These are phyloP conservation scores for Botryobasidium botryosum DNA, from an alignment of 768 basidiomycete genomes.

Conservation along the genomic window DNA sequence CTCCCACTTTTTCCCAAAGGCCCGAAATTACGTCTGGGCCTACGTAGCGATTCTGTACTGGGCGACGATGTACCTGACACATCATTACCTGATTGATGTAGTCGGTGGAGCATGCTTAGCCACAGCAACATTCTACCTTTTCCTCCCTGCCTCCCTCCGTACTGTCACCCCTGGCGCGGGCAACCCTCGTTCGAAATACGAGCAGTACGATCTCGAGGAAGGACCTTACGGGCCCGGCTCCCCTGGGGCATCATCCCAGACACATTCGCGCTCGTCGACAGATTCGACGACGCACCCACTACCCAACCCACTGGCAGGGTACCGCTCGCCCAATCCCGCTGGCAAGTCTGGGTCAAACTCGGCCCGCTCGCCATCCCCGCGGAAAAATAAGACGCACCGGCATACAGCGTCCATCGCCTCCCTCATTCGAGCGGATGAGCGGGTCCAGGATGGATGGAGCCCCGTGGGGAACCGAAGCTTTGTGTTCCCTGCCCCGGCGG, in stretches of 20 bases:
- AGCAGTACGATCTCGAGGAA: constrained; percentile 53
- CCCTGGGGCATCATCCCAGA: constrained; percentile 5
- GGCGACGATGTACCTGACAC: constrained; percentile 97
- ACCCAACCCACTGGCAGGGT: constrained; percentile 1
- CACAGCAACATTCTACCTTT: constrained; percentile 70
- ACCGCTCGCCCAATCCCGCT: constrained; percentile 7
- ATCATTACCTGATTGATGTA: constrained; percentile 98
- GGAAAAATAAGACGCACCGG: constrained; percentile 49
- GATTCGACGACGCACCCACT: neutral
- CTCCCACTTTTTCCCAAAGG: constrained; percentile 82
- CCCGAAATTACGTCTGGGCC: constrained; percentile 49
- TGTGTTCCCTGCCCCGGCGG: constrained; percentile 25
- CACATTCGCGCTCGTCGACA: neutral
- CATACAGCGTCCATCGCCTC: constrained; percentile 79
- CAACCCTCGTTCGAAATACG: constrained; percentile 42
- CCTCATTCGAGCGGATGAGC: constrained; percentile 57
- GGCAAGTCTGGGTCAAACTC: constrained; percentile 3
- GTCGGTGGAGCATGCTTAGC: constrained; percentile 87
- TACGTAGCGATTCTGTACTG: constrained; percentile 85
- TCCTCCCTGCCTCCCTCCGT: constrained; percentile 67
- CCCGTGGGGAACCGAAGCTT: constrained; percentile 49
- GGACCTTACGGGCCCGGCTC: constrained; percentile 5
- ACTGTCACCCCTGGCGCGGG: constrained; percentile 13
- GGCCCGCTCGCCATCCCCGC: constrained; percentile 16
- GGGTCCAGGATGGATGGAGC: constrained; percentile 74